Percentiles rank a stretch among this genome's conserved stretches.
Evolutionary conservation across 2,329 filamentous ascomycete species (phyloP).

Genomic region (Colletotrichum destructivum): DNA sequence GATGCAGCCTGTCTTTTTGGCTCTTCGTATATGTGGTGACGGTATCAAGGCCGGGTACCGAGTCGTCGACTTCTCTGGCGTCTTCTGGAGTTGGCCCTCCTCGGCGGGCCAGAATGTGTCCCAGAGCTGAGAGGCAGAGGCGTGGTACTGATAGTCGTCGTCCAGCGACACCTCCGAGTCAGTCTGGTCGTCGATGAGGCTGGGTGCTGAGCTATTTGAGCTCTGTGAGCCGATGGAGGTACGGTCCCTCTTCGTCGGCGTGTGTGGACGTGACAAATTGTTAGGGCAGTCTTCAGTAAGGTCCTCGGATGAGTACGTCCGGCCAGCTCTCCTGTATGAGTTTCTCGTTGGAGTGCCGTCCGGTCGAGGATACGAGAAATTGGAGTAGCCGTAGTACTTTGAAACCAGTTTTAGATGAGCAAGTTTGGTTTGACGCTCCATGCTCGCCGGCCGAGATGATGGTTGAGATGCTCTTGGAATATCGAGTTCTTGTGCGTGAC

Average conservation of each 20-base stretch:
- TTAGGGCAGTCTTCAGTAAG: conserved; percentile 25
- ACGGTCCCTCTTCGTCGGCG: conserved; percentile 49
- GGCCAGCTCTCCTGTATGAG: conserved; percentile 38
- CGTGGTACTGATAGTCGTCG: conserved; percentile 65
- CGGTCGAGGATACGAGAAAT: conserved; percentile 58
- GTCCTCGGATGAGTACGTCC: conserved; percentile 40
- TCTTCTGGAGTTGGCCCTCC: conserved; percentile 27
- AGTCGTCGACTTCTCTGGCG: conserved; percentile 35
- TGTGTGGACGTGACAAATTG: conserved; percentile 24
- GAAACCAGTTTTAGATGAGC: conserved; percentile 57
- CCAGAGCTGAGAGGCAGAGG: conserved; percentile 63
- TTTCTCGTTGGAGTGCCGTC: conserved; percentile 43
- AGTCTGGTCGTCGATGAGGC: conserved; percentile 65
- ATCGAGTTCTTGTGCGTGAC: conserved; percentile 29
- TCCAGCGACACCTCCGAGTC: conserved; percentile 67
- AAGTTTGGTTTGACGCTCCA: conserved; percentile 56
- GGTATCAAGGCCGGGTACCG: conserved; percentile 43
- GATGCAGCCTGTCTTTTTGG: conserved; percentile 41
- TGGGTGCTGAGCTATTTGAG: conserved; percentile 63
- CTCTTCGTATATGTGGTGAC: conserved; percentile 42
- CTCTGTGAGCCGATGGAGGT: conserved; percentile 56
- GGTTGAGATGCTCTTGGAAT: conserved; percentile 25
- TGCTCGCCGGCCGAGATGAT: conserved; percentile 45
- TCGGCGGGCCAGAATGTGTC: conserved; percentile 63
- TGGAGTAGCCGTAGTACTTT: conserved; percentile 57